Percentiles rank a stretch among this genome's conserved stretches.
Conservation (phyloP, 371 early-diverging fungal genomes). For the Batrachochytrium dendrobatidis region DNA sequence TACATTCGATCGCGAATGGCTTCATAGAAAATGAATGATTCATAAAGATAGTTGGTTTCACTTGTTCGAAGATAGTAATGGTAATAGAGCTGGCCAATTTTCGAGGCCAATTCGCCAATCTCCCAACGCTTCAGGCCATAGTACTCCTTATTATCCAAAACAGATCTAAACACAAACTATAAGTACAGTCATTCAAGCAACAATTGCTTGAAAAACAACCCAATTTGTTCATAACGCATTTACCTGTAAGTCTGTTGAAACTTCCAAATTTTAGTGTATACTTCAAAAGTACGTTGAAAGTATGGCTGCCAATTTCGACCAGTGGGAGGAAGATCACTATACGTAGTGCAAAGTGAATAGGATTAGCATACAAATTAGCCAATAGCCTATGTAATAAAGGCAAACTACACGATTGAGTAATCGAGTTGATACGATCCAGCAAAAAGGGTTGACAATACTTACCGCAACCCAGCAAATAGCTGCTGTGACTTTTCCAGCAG, state of each 20-base stretch:
- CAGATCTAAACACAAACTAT: constrained; percentile 44
- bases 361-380: constrained; percentile 14
- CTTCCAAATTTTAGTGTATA: constrained; percentile 94
- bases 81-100: constrained; percentile 80
- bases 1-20: constrained; percentile 92
- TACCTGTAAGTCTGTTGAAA: constrained; percentile 88
- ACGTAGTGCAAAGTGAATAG: constrained; percentile 8
- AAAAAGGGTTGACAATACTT: constrained; percentile 9
- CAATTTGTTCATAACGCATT: background rate
- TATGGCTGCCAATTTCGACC: constrained; percentile 60
- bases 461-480: constrained; percentile 88
- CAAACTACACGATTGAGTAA: too few species aligned
- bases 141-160: constrained; percentile 76
- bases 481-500: constrained; percentile 94
- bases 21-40: constrained; percentile 90
- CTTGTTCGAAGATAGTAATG: constrained; percentile 77
- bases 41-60: constrained; percentile 90
- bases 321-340: constrained; percentile 48
- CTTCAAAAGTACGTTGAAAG: constrained; percentile 94
- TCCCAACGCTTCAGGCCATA: constrained; percentile 95
- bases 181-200: background rate
- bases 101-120: constrained; percentile 96
- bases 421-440: background rate
- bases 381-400: too few species aligned
- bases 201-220: background rate